Evolutionary conservation across 83 land plant species (phyloP).

Genomic region (Picea engelmannii): DNA sequence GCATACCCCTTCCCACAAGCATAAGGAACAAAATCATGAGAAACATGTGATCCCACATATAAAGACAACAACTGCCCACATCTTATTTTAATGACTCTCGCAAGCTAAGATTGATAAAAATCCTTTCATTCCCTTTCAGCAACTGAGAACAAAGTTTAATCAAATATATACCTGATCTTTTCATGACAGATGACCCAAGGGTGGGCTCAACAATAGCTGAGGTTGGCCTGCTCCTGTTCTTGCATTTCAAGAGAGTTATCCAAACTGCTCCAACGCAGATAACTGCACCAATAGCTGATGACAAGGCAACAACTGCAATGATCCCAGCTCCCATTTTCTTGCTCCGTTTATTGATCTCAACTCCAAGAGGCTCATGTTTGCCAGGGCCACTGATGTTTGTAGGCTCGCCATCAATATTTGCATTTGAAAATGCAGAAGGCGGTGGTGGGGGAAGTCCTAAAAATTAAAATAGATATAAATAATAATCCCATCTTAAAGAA

Average conservation of each 20-base stretch:
- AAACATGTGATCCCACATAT: background rate
- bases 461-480: slow-evolving; percentile 4
- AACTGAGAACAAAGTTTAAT: slow-evolving; percentile 1
- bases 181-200: slow-evolving; percentile 22
- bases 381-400: slow-evolving; percentile 19
- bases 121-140: background rate
- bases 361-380: slow-evolving; percentile 64
- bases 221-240: slow-evolving; percentile 21
- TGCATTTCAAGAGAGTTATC: slow-evolving; percentile 43
- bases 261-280: slow-evolving; percentile 41
- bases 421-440: slow-evolving; percentile 32
- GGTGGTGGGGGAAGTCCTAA: slow-evolving; percentile 93
- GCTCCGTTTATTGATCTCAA: slow-evolving; percentile 37
- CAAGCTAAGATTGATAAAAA: background rate
- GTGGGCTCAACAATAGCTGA: slow-evolving; percentile 24
- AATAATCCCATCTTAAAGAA: background rate
- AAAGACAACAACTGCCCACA: background rate
- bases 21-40: background rate
- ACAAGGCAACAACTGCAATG: slow-evolving; percentile 60
- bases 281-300: slow-evolving; percentile 54
- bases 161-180: slow-evolving; percentile 30
- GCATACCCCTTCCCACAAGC: slow-evolving; percentile 23
- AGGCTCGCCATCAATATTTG: slow-evolving; percentile 23
- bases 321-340: slow-evolving; percentile 33
- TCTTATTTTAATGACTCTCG: slow-evolving; percentile 45